Base-by-base conservation (phyloP, 805 yeast species). In the Candida suzukii region DNA sequence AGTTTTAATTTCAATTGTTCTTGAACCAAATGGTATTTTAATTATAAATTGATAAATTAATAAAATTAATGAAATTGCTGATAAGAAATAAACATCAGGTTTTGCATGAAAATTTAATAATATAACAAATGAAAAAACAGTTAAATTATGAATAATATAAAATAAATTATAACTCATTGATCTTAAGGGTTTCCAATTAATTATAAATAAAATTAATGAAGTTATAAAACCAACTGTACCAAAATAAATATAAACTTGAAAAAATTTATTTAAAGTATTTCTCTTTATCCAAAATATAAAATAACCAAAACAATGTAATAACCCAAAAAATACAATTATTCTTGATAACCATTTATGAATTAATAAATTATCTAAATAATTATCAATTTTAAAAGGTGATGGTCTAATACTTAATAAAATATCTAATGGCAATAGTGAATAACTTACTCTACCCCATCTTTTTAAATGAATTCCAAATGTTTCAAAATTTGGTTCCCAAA, bases 281-380 rank as follows among this genome's bases (percentile, higher is more conserved):
- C 52, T 25, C 2, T 52, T 35, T 9, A 45, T 35, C 87, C 83
- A 83, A 43, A 67, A 64, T 10, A 61, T 53, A 4, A 73, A 27
- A 52, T 66, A 84, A 1, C 78, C 80, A 14, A 75, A 36, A 0
- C 78, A 65, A 51, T 84, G 95, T 3, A 70, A 37, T 0, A 70
- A 34, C 0, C 71, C 70, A 26, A 71, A 54, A 0, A 67, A 45
- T 1, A 78, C 53, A 19, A 81, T 70, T 2, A 78, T 30, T 44
- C 91, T 63, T 4, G 88, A 79, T 1, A 81, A 48, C 90, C 91
- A 83, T 51, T 81, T 82, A 54, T 84, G 95, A 9, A 83, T 50
- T 17, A 66, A 66, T 12, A 84, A 52, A 13, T 75, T 60, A 40
- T 74, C 76, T 44, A 80, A 56, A 51, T 84, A 84, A 40, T 58